phyloP scores from a whole-genome alignment of 495 filamentous ascomycete genomes.

The Lophiotrema nucula region DNA sequence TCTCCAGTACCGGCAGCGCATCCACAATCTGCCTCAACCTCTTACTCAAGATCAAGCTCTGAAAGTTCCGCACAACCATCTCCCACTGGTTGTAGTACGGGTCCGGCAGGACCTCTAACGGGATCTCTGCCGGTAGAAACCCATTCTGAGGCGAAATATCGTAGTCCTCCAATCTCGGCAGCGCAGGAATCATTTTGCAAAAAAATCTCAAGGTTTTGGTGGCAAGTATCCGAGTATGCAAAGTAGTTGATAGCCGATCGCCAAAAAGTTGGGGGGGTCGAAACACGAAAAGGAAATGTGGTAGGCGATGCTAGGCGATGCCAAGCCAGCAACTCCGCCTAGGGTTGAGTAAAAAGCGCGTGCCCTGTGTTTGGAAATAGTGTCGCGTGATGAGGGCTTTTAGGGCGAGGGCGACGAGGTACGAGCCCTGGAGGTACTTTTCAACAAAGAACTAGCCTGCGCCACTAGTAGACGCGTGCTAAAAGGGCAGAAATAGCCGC shows the following conservation, averaged over 20 bases:
- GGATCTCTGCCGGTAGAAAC: constrained; percentile 83
- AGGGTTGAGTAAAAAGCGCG: not conserved
- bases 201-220: not conserved
- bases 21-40: constrained; percentile 75
- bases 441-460: constrained; percentile 20
- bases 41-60: constrained; percentile 78
- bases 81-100: constrained; percentile 95
- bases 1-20: constrained; percentile 75
- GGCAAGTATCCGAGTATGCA: no score
- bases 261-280: not conserved
- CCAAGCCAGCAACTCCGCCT: not conserved
- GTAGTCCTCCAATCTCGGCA: constrained; percentile 79
- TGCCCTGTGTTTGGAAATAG: not conserved
- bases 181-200: constrained; percentile 76
- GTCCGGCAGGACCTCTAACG: constrained; percentile 75
- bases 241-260: not conserved
- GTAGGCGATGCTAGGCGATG: not conserved
- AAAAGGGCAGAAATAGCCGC: no score
- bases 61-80: constrained; percentile 76
- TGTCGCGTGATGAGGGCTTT: constrained; percentile 25
- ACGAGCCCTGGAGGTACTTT: not conserved
- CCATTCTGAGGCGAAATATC: constrained; percentile 82
- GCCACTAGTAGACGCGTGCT: no score
- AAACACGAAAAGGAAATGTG: not conserved
- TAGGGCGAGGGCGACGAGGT: no score